Conservation (phyloP, 768 basidiomycete species). For the Hysterangium stoloniferum region DNA sequence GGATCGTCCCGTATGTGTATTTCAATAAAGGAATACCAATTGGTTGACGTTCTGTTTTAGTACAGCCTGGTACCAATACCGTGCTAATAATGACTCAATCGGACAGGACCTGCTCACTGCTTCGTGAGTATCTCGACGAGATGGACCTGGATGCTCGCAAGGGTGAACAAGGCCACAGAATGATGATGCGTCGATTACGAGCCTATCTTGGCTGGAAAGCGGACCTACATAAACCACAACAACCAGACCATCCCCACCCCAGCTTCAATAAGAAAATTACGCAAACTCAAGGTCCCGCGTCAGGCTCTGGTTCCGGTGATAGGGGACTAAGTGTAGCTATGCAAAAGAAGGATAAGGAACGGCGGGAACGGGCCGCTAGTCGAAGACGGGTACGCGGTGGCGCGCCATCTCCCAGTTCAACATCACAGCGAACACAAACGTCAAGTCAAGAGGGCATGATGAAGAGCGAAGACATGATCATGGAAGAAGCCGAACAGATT, state of each 20-base stretch:
- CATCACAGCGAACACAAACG: neutral
- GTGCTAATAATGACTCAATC: constrained; percentile 88
- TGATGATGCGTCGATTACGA: constrained; percentile 75
- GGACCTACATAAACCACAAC: constrained; percentile 24
- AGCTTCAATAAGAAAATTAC: neutral
- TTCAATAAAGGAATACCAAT: no score
- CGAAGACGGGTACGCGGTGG: constrained; percentile 76
- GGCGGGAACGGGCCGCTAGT: constrained; percentile 49
- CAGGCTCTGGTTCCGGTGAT: constrained; percentile 10
- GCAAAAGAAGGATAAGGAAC: constrained; percentile 66
- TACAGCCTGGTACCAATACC: constrained; percentile 53
- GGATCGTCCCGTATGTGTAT: constrained; percentile 14
- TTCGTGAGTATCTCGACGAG: constrained; percentile 72
- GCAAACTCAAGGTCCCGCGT: neutral
- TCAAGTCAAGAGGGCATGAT: neutral
- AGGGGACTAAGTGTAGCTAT: constrained; percentile 61
- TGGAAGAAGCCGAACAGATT: constrained; percentile 27
- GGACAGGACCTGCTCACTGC: constrained; percentile 58
- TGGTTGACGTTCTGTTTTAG: constrained; percentile 21
- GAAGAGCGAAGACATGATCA: constrained; percentile 6
- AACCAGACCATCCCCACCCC: neutral
- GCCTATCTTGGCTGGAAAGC: constrained; percentile 80
- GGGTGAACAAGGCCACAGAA: constrained; percentile 56
- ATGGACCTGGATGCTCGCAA: constrained; percentile 50
- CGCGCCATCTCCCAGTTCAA: constrained; percentile 26